phyloP scores from a whole-genome alignment of 768 basidiomycete genomes.

The Auriculariales sp. region DNA sequence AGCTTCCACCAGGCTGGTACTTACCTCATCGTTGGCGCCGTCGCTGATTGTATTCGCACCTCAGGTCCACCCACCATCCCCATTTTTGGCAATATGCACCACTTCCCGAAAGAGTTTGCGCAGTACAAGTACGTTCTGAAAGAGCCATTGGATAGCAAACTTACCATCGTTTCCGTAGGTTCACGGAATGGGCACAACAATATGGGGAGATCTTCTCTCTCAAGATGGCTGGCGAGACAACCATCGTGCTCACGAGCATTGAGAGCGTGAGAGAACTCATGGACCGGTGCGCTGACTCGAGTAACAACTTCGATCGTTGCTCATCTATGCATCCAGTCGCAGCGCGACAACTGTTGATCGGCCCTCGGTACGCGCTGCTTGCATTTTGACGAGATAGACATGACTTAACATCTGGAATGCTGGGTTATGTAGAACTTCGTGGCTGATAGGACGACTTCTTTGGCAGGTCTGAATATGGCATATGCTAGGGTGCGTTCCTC shows the following conservation, averaged over 20 bases:
- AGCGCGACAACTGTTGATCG: slow-evolving; percentile 13
- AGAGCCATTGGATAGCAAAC: not conserved
- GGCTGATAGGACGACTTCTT: slow-evolving; percentile 8
- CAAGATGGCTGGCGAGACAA: slow-evolving; percentile 12
- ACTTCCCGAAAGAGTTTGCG: slow-evolving; percentile 11
- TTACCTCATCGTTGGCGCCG: too few species aligned
- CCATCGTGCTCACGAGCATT: slow-evolving; percentile 13
- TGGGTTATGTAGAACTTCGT: slow-evolving; percentile 10
- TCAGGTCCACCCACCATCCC: slow-evolving; percentile 15
- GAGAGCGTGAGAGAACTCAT: slow-evolving; percentile 14
- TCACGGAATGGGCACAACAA: slow-evolving; percentile 15
- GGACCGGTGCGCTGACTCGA: too few species aligned
- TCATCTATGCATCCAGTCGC: too few species aligned
- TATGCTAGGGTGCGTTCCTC: slow-evolving; percentile 4
- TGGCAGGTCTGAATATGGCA: slow-evolving; percentile 5
- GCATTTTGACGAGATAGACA: not conserved
- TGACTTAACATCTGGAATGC: not conserved
- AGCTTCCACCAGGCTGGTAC: not conserved
- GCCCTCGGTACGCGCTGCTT: slow-evolving; percentile 6
- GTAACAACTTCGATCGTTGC: too few species aligned
- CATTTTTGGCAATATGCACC: slow-evolving; percentile 12
- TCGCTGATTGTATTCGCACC: too few species aligned
- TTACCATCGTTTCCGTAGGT: slow-evolving; percentile 8
- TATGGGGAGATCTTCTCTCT: slow-evolving; percentile 17
- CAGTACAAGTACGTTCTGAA: slow-evolving; percentile 12